Percentiles rank a stretch among this genome's conserved stretches.
phyloP scores from a whole-genome alignment of 2,329 filamentous ascomycete genomes.

The Fusarium begoniae region DNA sequence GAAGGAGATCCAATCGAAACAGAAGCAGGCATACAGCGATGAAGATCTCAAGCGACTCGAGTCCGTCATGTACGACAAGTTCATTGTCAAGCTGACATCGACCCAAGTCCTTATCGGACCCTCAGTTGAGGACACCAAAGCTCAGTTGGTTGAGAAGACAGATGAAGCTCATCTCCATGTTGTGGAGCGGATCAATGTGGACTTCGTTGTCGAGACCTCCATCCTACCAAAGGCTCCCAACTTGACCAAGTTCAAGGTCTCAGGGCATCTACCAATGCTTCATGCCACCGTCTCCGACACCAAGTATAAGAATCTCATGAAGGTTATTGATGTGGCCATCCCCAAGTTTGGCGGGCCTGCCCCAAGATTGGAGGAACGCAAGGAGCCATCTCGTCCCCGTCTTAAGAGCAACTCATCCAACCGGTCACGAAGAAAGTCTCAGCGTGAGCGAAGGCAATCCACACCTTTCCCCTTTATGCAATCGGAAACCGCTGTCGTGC shows the following conservation, averaged over 20 bases:
- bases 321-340: conserved; percentile 91
- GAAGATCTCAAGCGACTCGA: conserved; percentile 90
- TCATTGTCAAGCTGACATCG: conserved; percentile 89
- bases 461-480: conserved; percentile 79
- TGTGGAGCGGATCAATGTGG: conserved; percentile 96
- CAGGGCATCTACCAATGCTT: conserved; percentile 89
- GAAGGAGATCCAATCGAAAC: conserved; percentile 89
- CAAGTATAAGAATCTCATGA: conserved; percentile 98
- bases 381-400: conserved; percentile 52
- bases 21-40: conserved; percentile 85
- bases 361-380: conserved; percentile 38
- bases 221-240: conserved; percentile 97
- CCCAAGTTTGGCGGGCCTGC: conserved; percentile 73
- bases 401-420: conserved; percentile 57
- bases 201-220: conserved; percentile 94
- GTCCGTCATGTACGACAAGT: conserved; percentile 97
- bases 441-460: conserved; percentile 66
- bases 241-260: conserved; percentile 89
- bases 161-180: conserved; percentile 82
- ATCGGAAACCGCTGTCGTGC: conserved; percentile 78
- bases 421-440: conserved; percentile 55
- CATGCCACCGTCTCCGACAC: conserved; percentile 92
- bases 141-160: conserved; percentile 76
- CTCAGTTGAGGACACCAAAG: conserved; percentile 88
- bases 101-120: conserved; percentile 96